A percentile compares a stretch with the other conserved stretches of the same genome.
Conservation (phyloP, 2,329 filamentous ascomycete species). For the Cytospora piceae region DNA sequence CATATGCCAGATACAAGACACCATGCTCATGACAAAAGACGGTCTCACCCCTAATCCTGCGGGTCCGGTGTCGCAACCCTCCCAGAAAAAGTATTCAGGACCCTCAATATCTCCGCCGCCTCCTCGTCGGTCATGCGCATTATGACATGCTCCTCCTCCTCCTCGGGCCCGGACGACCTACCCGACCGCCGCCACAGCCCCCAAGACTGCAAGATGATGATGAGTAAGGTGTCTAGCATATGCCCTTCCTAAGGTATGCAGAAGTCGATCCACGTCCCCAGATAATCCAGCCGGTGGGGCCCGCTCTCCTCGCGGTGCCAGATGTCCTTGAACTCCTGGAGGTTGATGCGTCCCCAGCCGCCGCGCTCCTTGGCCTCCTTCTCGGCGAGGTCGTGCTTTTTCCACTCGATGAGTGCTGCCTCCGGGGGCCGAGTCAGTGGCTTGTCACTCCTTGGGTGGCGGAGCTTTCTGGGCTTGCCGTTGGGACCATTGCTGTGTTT, state of each 20-base stretch:
- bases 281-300: conserved; percentile 72
- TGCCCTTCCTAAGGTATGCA: conserved; percentile 59
- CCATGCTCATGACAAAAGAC: background rate
- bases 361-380: conserved; percentile 70
- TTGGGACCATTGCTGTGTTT: conserved; percentile 23
- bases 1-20: conserved; percentile 2
- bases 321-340: conserved; percentile 76
- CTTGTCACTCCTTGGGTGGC: conserved; percentile 32
- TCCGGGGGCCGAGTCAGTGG: conserved; percentile 32
- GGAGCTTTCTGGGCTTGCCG: conserved; percentile 34
- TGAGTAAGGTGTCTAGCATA: conserved; percentile 1
- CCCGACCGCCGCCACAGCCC: background rate
- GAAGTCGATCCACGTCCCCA: conserved; percentile 90
- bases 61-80: background rate
- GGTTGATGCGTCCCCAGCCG: conserved; percentile 79
- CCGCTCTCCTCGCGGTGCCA: conserved; percentile 70
- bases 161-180: background rate
- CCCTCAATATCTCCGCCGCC: conserved; percentile 6
- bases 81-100: background rate
- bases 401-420: conserved; percentile 51
- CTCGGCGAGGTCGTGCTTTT: conserved; percentile 66
- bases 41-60: background rate
- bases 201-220: conserved; percentile 14
- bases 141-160: background rate
- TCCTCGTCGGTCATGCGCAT: background rate